Conservation (phyloP, 2,329 filamentous ascomycete genomes). For the Xylaria sp. region DNA sequence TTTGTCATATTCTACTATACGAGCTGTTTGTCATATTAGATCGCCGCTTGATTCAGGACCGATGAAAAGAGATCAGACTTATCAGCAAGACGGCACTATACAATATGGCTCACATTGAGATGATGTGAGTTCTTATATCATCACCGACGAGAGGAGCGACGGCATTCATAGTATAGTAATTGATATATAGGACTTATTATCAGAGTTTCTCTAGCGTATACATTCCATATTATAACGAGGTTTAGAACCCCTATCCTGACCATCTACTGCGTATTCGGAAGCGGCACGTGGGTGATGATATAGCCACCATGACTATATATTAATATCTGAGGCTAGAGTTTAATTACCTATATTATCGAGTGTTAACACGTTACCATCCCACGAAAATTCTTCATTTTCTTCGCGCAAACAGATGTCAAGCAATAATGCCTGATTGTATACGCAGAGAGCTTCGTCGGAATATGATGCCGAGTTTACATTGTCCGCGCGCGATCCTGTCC, state of each 20-base stretch:
- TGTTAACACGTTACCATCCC: not conserved
- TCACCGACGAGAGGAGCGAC: not conserved
- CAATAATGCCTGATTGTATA: no score
- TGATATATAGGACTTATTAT: not conserved
- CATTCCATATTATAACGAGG: not conserved
- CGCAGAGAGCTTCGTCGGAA: not conserved
- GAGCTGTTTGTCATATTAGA: not conserved
- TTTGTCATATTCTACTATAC: not conserved
- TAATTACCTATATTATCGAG: constrained; percentile 9
- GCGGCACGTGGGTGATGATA: constrained; percentile 1
- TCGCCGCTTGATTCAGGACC: not conserved
- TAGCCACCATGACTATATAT: constrained; percentile 13
- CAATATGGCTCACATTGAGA: not conserved
- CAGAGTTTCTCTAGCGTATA: not conserved
- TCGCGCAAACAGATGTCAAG: not conserved
- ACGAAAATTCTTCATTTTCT: not conserved
- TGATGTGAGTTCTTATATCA: not conserved
- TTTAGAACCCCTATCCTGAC: not conserved
- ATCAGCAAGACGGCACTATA: not conserved
- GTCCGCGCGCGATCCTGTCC: no score
- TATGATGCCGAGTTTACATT: no score
- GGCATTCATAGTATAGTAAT: not conserved
- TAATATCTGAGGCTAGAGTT: not conserved
- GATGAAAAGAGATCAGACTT: not conserved
- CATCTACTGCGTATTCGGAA: not conserved